Evolutionary conservation across 2,329 filamentous ascomycete genomes (phyloP).

Genomic region (Ophiostoma australiae): DNA sequence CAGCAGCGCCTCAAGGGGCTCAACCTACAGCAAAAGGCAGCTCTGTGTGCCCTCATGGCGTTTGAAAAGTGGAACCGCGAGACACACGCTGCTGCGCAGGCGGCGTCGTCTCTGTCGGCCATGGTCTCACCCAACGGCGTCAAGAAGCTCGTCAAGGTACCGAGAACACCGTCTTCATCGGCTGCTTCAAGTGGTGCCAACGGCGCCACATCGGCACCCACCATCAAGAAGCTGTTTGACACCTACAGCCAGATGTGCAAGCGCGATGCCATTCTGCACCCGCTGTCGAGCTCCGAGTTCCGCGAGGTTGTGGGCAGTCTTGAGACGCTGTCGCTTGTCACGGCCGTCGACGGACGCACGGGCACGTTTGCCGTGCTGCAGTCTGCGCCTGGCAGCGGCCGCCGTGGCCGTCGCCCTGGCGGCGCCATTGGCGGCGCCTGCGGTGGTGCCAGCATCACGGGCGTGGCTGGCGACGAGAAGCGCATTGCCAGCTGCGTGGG

Average conservation of each 20-base stretch:
- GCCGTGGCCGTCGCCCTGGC: constrained; percentile 31
- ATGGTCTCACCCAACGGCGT: constrained; percentile 18
- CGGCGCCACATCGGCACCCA: constrained; percentile 55
- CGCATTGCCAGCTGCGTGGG: constrained; percentile 72
- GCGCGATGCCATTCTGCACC: constrained; percentile 80
- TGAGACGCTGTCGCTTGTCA: constrained; percentile 80
- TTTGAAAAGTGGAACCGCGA: constrained; percentile 70
- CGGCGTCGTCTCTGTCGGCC: constrained; percentile 16
- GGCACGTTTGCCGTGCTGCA: constrained; percentile 60
- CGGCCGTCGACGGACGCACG: constrained; percentile 62
- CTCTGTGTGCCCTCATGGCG: constrained; percentile 79
- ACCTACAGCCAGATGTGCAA: constrained; percentile 80
- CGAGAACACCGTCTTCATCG: constrained; percentile 48
- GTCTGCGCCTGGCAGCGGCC: constrained; percentile 60
- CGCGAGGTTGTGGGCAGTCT: constrained; percentile 85
- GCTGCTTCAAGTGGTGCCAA: constrained; percentile 31
- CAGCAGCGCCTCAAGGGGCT: constrained; percentile 77
- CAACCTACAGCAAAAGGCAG: constrained; percentile 94
- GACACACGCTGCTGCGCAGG: constrained; percentile 37
- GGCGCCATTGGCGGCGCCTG: constrained; percentile 61
- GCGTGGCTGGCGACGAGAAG: constrained; percentile 63
- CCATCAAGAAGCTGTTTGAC: constrained; percentile 76
- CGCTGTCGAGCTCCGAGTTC: constrained; percentile 87
- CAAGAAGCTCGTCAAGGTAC: constrained; percentile 23
- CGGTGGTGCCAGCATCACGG: constrained; percentile 58